Evolutionary conservation across 331 rosid species (phyloP).

Genomic region (Quercus lobata): DNA sequence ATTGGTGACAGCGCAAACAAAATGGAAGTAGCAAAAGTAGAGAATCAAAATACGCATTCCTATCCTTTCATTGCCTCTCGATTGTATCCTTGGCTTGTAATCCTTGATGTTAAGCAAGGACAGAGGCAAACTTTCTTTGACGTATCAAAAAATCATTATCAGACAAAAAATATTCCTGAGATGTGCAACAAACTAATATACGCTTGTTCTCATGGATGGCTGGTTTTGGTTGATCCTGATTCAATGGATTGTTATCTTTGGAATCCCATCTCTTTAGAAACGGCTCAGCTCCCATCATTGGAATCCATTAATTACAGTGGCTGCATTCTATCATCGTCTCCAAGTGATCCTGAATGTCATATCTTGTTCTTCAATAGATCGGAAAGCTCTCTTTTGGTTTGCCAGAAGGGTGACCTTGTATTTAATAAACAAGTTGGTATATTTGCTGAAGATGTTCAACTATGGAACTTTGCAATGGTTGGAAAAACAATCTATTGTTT

Average conservation of each 20-base stretch:
- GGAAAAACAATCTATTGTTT: neutral
- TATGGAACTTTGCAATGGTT: neutral
- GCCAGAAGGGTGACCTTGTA: neutral
- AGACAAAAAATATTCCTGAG: neutral
- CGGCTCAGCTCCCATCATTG: neutral
- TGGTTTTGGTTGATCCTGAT: neutral
- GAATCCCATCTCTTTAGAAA: neutral
- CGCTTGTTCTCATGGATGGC: neutral
- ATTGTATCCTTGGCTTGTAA: neutral
- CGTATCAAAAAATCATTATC: neutral
- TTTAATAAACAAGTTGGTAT: neutral
- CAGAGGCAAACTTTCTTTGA: neutral
- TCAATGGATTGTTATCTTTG: neutral
- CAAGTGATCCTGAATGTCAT: neutral
- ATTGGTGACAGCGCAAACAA: neutral
- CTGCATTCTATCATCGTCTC: neutral
- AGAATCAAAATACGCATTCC: neutral
- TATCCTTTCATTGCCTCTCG: neutral
- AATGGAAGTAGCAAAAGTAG: neutral
- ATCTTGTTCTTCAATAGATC: neutral
- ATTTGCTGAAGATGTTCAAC: rapidly evolving
- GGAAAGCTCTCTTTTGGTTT: neutral
- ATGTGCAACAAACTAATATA: neutral
- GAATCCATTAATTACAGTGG: no score
- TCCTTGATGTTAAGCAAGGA: neutral